A percentile compares a stretch with the other conserved stretches of the same genome.
Conservation (phyloP, 2,329 filamentous ascomycete genomes). For the Fusarium virguliforme region DNA sequence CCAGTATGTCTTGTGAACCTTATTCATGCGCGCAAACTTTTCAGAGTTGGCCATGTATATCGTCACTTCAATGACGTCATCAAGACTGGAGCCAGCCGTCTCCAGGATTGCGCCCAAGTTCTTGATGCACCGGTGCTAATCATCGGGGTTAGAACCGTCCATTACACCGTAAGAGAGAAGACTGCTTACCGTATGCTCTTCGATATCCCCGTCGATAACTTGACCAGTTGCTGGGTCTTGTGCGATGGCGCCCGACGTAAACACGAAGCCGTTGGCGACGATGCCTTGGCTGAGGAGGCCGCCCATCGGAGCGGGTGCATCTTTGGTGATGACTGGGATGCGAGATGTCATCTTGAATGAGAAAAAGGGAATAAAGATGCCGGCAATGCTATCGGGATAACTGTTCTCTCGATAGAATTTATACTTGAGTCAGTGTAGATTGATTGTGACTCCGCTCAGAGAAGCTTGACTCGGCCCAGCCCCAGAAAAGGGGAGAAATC, state of each 20-base stretch:
- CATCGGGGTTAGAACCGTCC: not conserved
- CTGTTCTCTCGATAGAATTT: too few relatives aligned
- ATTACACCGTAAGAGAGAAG: not conserved
- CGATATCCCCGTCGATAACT: not conserved
- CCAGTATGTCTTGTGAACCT: slow-evolving; percentile 9
- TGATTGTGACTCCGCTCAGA: too few relatives aligned
- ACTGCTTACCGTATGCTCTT: not conserved
- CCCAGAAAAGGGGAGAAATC: too few relatives aligned
- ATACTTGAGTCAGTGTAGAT: too few relatives aligned
- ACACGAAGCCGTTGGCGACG: not conserved
- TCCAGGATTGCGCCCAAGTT: not conserved
- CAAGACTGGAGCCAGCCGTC: not conserved
- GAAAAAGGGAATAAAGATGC: not conserved
- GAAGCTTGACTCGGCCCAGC: too few relatives aligned
- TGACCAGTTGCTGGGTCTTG: not conserved
- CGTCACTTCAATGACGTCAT: not conserved
- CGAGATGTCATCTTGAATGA: not conserved
- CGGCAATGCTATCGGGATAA: too few relatives aligned
- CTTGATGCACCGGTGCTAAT: not conserved
- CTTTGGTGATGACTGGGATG: not conserved
- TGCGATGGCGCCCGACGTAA: not conserved
- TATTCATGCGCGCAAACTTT: not conserved
- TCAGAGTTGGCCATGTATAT: slow-evolving; percentile 1
- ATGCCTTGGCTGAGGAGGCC: slow-evolving; percentile 4
- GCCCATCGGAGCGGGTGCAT: not conserved